Conservation (phyloP, 2,329 filamentous ascomycete genomes). For the Penicillium sp. region DNA sequence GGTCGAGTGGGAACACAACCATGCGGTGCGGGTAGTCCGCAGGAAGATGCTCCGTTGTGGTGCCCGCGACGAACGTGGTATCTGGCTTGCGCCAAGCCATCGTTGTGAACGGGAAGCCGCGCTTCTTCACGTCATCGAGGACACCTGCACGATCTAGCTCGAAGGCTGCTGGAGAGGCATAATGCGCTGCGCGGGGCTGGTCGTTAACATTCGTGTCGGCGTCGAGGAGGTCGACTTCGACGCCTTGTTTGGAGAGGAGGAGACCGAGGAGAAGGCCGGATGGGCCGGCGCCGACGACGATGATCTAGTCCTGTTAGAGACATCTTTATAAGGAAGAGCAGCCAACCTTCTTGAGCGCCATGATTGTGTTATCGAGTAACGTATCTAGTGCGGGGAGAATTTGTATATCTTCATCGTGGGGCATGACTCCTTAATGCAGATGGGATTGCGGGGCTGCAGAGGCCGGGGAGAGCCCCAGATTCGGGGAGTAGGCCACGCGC, state of each 20-base stretch:
- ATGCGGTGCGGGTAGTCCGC: slow-evolving; percentile 42
- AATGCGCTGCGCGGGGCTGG: slow-evolving; percentile 67
- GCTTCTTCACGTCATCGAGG: slow-evolving; percentile 54
- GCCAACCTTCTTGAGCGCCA: slow-evolving; percentile 26
- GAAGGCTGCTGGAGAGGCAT: slow-evolving; percentile 62
- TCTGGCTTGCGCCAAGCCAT: slow-evolving; percentile 53
- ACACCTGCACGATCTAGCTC: slow-evolving; percentile 65
- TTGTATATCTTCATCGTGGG: slow-evolving; percentile 11
- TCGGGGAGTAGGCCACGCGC: slow-evolving; percentile 1
- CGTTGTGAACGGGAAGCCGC: slow-evolving; percentile 48
- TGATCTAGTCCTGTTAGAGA: slow-evolving; percentile 23
- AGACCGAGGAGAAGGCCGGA: slow-evolving; percentile 38
- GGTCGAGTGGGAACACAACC: slow-evolving; percentile 51
- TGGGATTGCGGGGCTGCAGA: slow-evolving; percentile 14
- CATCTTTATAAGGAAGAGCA: not conserved
- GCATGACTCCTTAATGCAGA: not conserved
- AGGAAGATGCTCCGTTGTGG: slow-evolving; percentile 31
- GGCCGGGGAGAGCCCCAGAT: slow-evolving; percentile 9
- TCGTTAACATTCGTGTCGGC: slow-evolving; percentile 59
- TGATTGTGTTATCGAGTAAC: not conserved
- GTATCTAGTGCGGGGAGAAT: not conserved
- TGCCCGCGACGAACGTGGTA: slow-evolving; percentile 38
- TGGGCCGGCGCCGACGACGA: slow-evolving; percentile 41
- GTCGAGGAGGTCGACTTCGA: slow-evolving; percentile 54
- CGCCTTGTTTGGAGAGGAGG: slow-evolving; percentile 37